phyloP scores from a whole-genome alignment of 2,329 filamentous ascomycete genomes.

The Hymenoscyphus scutula region DNA sequence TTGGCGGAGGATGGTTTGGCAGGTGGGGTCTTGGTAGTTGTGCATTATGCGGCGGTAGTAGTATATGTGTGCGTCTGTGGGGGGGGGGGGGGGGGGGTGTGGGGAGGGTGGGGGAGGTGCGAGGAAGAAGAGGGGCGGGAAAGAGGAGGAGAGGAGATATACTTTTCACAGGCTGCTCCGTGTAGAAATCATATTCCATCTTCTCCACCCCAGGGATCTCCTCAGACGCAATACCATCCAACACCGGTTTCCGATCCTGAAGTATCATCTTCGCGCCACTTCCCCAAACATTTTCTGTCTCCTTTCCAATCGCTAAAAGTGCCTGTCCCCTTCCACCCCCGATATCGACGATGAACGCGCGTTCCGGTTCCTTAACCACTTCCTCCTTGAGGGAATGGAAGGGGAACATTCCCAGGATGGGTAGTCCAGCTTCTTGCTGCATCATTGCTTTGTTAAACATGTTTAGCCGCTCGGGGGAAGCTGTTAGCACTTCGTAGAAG shows the following conservation, averaged over 20 bases:
- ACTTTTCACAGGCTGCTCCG: constrained; percentile 41
- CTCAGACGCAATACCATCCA: constrained; percentile 12
- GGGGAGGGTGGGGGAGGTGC: background rate
- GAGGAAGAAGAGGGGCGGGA: background rate
- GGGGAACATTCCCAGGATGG: constrained; percentile 26
- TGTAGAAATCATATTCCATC: constrained; percentile 41
- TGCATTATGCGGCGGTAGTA: constrained; percentile 37
- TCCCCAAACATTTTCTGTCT: constrained; percentile 18
- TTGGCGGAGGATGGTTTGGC: constrained; percentile 28
- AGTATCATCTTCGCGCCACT: constrained; percentile 23
- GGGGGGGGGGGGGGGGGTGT: background rate
- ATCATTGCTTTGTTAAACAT: constrained; percentile 27
- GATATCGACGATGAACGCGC: constrained; percentile 30
- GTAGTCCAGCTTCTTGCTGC: constrained; percentile 18
- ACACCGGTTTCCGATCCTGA: constrained; percentile 34
- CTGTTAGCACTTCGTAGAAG: constrained; percentile 26
- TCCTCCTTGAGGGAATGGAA: constrained; percentile 19
- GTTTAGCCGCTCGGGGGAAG: constrained; percentile 14
- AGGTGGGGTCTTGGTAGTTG: constrained; percentile 34
- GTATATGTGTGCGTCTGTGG: constrained; percentile 33
- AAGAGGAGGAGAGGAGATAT: background rate
- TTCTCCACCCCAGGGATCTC: constrained; percentile 34
- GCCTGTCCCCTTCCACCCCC: constrained; percentile 27
- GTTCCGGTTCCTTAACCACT: constrained; percentile 30
- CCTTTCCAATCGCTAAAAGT: constrained; percentile 32